Evolutionary conservation across 257 asterid genomes (phyloP).

Genomic region (Plantago ovata): DNA sequence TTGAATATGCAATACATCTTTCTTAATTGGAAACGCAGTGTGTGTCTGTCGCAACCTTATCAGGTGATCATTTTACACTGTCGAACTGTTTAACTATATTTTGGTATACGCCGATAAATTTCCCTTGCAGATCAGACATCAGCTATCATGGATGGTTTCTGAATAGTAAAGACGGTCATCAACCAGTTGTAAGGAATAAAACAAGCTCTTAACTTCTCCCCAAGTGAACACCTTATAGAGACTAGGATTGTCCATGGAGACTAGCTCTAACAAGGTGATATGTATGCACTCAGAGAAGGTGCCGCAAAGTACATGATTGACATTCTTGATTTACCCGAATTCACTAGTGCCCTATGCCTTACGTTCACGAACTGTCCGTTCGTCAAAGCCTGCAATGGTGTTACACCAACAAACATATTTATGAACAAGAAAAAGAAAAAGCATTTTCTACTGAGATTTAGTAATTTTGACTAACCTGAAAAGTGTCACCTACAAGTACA

Average conservation of each 20-base stretch:
- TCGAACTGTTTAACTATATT: too few species aligned
- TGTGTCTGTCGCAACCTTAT: too few species aligned
- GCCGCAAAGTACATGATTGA: conserved; percentile 74
- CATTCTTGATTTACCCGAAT: conserved; percentile 36
- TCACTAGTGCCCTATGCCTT: conserved; percentile 54
- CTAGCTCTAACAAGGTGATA: conserved; percentile 33
- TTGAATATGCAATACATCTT: too few species aligned
- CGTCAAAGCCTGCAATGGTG: conserved; percentile 44
- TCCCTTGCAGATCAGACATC: too few species aligned
- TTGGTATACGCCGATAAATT: too few species aligned
- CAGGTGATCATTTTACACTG: too few species aligned
- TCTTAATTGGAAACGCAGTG: too few species aligned
- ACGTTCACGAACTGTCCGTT: conserved; percentile 63
- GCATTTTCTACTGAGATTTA: too few species aligned
- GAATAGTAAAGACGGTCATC: conserved; percentile 49
- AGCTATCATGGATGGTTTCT: conserved; percentile 1
- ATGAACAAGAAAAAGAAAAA: too few species aligned
- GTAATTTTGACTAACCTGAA: conserved; percentile 17
- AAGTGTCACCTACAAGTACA: conserved; percentile 61
- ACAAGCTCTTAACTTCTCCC: conserved; percentile 52
- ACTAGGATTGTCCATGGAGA: conserved; percentile 9
- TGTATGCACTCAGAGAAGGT: conserved; percentile 38
- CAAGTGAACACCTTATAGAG: conserved; percentile 56
- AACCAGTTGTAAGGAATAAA: conserved; percentile 40
- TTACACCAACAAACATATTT: too few species aligned